Base-by-base conservation (phyloP, 176 grass and related monocot species). In the Melocanna baccifera region DNA sequence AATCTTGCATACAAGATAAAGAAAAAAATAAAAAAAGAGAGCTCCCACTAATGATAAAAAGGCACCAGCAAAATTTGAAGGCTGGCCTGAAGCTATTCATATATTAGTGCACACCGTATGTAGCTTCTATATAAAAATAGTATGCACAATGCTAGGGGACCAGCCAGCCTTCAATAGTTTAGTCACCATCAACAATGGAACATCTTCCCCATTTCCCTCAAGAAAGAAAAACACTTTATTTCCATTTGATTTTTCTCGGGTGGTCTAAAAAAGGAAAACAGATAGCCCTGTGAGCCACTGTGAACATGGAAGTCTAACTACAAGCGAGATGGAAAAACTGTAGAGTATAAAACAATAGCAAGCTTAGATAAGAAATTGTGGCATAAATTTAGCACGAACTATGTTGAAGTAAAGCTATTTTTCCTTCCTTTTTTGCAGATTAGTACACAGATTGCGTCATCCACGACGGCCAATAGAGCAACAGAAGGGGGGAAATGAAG, bases 111-210 rank as follows among this genome's bases (percentile, higher is more conserved):
- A 68, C 22, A 69, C 34, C 40, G 62, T 81, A 34, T 53, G 85
- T 82, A 52, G 70, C 41, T 63, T 85, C 23, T 71, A 45, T 53
- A 67, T 51, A 82, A 77, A 89, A 86, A 68, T 23, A 75, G 71
- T 83, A 69, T 57, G 48, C 68, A 73, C 81, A 73, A 55, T 39
- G 56, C 65, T 63, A 55, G 51, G 59, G 78, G 84, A 48, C 47
- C 74, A 62, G 40, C 29, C 40, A 69, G 6, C 67, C 67, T n/a
- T 58, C 47, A 47, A 57, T 86, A 82, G 73, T 71, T 86, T 53
- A 73, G 58, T 73, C 79, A 29, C 1, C 28, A 82, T 43, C 36
- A 9, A 67, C 67, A 47, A 50, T 1, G n/a, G 30, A 78, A 41
- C 41, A 41, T 67, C 58, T 83, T 67, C 57, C 55, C 64, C 5